These are phyloP conservation scores for Fremontodendron californicum DNA, from an alignment of 345 rosid genomes.

Conservation along the genomic window DNA sequence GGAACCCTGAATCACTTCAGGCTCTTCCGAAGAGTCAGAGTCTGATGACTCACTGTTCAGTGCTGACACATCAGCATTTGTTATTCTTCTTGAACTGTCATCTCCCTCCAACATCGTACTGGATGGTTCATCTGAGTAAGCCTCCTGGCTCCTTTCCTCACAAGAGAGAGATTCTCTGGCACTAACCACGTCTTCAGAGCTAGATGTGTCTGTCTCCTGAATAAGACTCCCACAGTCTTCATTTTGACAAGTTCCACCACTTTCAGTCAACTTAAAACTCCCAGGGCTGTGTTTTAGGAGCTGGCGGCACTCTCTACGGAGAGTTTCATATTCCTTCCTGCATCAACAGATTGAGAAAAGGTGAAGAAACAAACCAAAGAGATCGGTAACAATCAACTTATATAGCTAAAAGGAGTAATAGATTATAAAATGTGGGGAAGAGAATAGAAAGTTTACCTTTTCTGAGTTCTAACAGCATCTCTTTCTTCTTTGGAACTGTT, in stretches of 20 bases:
- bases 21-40: conserved; percentile 72
- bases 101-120: conserved; percentile 52
- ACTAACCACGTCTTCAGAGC: conserved; percentile 74
- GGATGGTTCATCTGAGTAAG: conserved; percentile 51
- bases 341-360: conserved; percentile 19
- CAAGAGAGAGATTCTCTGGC: conserved; percentile 65
- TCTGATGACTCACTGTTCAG: conserved; percentile 70
- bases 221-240: conserved; percentile 33
- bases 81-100: conserved; percentile 37
- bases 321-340: conserved; percentile 83
- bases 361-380: conserved; percentile 6
- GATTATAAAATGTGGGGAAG: not conserved
- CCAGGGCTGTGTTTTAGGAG: conserved; percentile 40
- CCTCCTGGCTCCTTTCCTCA: conserved; percentile 50
- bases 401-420: conserved; percentile 4
- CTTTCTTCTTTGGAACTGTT: conserved; percentile 81
- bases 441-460: conserved; percentile 46
- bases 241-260: conserved; percentile 24
- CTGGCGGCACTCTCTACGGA: conserved; percentile 60
- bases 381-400: not conserved
- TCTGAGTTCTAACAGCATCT: conserved; percentile 48
- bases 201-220: conserved; percentile 49
- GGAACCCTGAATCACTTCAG: conserved; percentile 47
- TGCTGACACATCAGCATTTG: conserved; percentile 52
- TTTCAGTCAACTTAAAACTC: conserved; percentile 38